phyloP scores from a whole-genome alignment of 2,329 filamentous ascomycete genomes.

The Colletotrichum sp. region DNA sequence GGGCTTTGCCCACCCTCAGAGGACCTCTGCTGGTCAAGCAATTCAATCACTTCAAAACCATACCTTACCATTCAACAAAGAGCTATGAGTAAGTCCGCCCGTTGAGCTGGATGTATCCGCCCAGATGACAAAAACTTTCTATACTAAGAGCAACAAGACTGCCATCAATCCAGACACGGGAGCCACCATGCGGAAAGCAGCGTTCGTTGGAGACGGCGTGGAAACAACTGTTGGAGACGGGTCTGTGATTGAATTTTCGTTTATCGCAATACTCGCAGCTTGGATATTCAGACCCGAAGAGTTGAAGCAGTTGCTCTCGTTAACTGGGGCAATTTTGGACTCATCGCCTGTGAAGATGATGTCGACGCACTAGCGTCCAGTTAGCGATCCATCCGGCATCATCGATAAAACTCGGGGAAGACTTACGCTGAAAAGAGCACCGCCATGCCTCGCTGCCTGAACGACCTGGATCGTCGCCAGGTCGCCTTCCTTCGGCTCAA shows the following conservation, averaged over 20 bases:
- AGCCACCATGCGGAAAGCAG: not conserved
- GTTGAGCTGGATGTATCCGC: no score
- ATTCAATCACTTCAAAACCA: no score
- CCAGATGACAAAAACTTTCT: accelerated
- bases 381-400: not conserved
- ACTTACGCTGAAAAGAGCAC: conserved; percentile 68
- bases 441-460: conserved; percentile 71
- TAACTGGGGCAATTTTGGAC: conserved; percentile 57
- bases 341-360: conserved; percentile 71
- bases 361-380: conserved; percentile 67
- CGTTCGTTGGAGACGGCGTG: not conserved
- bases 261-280: not conserved
- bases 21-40: no score
- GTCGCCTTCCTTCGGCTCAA: conserved; percentile 66
- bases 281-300: conserved; percentile 51
- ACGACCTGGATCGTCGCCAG: conserved; percentile 77
- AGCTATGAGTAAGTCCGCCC: no score
- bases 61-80: no score
- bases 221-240: not conserved
- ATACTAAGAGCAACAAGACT: not conserved
- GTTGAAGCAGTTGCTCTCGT: conserved; percentile 70
- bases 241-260: not conserved
- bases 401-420: not conserved
- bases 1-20: no score
- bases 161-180: not conserved